Evolutionary conservation across 225 moss, liverwort and hornwort species (phyloP), one percentile per base, ranked within the genome.

Genomic region (Neckera pumila): DNA sequence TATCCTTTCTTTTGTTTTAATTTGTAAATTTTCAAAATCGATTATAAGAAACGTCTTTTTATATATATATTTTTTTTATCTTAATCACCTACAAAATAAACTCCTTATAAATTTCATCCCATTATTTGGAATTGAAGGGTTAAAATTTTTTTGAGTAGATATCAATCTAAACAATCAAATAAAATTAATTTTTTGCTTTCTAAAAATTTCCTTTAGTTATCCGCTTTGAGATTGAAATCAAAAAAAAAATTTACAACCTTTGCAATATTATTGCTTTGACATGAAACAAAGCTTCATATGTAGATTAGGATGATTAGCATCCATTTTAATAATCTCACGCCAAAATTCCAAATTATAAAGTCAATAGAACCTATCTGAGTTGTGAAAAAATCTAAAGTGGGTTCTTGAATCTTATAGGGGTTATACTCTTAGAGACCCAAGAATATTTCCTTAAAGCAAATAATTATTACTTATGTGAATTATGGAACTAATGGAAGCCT

Each of bases 191-290:
- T 45, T 73, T 1, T 2, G 0, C 0, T 27, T 10, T 30, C 10
- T 18, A 11, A 4, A 30, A 73, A 18, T 18, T 47, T 4, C 4
- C 18, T 30, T 30, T 45, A 73, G 30, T 0, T 45, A 7, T 2
- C 1, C 0, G 1, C 2, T 17, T 28, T 7, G 4, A 73, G 4
- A 73, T 45, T 73, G 0, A 17, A 27, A 30, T 11, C 1, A 0
- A 30, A 73, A 45, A 73, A 45, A 11, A 10, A 17, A 45, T 1
- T 17, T 17, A 1, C 11, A 74, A 74, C 0, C 18, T 47, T 30
- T 47, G 30, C 11, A 47, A 30, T 4, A 18, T 18, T 47, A 74
- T 74, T 47, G 11, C 19, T 31, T 19, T 19, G 7, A 19, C 0
- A 18, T 47, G 12, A 74, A 74, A 31, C 4, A 31, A 30, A 74